phyloP scores from a whole-genome alignment of 2,329 filamentous ascomycete species.

The Thermothelomyces thermophilus region DNA sequence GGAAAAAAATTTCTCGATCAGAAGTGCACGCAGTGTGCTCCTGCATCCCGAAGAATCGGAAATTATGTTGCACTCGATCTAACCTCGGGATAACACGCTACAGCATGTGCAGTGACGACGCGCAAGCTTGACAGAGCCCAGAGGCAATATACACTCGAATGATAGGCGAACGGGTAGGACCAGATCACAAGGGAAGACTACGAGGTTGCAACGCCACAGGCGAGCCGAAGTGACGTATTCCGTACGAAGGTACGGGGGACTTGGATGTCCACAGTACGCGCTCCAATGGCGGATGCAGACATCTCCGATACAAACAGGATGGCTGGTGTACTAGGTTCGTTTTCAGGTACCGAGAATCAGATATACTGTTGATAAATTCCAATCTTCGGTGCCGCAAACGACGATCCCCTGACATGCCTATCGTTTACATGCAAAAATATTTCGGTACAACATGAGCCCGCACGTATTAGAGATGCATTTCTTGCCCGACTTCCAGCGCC shows the following conservation, averaged over 20 bases:
- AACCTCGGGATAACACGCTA: neutral
- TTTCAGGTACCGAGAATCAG: neutral
- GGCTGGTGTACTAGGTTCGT: neutral
- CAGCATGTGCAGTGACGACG: neutral
- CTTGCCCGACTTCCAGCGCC: neutral
- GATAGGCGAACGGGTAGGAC: neutral
- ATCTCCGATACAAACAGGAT: too few species aligned
- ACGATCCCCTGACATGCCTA: conserved; percentile 10
- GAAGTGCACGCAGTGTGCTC: neutral
- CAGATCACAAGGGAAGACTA: neutral
- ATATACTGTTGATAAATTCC: conserved; percentile 17
- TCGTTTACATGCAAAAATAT: conserved; percentile 23
- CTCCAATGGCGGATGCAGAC: conserved; percentile 1
- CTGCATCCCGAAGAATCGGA: neutral
- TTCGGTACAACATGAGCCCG: conserved; percentile 5
- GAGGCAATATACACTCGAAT: neutral
- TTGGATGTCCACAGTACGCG: neutral
- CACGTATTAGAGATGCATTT: neutral
- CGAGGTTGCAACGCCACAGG: too few species aligned
- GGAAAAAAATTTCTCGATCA: neutral
- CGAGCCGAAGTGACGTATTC: too few species aligned
- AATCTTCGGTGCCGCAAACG: conserved; percentile 22
- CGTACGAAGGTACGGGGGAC: too few species aligned
- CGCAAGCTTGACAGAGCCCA: neutral
- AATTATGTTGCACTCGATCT: neutral